Conservation (phyloP, 139 green algal species). For the Chlamydomonas sp. region DNA sequence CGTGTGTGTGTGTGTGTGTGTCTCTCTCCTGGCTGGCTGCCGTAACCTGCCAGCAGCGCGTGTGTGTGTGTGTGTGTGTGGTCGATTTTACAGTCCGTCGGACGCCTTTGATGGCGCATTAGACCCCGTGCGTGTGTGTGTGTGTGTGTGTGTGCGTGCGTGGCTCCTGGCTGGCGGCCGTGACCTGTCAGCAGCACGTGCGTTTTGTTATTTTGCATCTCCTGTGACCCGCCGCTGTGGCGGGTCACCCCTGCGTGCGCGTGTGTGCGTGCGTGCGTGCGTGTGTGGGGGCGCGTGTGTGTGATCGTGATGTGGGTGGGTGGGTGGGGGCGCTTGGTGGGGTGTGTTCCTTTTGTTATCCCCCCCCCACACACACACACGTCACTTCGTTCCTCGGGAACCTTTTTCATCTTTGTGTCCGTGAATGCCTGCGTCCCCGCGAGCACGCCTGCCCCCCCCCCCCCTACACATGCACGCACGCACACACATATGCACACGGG, state of each 20-base stretch:
- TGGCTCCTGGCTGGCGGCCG: constrained; percentile 35
- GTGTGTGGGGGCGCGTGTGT: background rate
- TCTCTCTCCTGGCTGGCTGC: constrained; percentile 35
- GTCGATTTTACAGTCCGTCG: too few relatives aligned
- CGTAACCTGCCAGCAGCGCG: constrained; percentile 20
- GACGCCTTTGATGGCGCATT: too few relatives aligned
- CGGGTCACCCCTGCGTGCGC: background rate
- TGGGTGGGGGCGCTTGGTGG: background rate
- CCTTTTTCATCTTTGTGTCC: constrained; percentile 34
- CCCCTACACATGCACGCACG: too few relatives aligned
- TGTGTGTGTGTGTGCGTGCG: background rate
- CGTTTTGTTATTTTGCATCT: background rate
- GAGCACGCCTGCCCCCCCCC: constrained; percentile 25
- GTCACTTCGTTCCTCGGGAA: too few relatives aligned
- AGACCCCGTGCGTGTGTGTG: too few relatives aligned
- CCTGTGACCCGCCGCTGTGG: background rate
- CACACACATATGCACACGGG: too few relatives aligned
- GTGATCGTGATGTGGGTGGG: too few relatives aligned
- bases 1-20: constrained; percentile 2
- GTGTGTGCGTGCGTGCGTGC: background rate
- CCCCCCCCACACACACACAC: background rate
- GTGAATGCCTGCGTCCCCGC: constrained; percentile 23
- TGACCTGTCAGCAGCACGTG: constrained; percentile 19
- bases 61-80: constrained; percentile 10
- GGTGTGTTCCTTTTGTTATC: background rate